These are phyloP conservation scores for Thamnidium elegans DNA, from an alignment of 192 early-diverging fungal species.

Conservation along the genomic window DNA sequence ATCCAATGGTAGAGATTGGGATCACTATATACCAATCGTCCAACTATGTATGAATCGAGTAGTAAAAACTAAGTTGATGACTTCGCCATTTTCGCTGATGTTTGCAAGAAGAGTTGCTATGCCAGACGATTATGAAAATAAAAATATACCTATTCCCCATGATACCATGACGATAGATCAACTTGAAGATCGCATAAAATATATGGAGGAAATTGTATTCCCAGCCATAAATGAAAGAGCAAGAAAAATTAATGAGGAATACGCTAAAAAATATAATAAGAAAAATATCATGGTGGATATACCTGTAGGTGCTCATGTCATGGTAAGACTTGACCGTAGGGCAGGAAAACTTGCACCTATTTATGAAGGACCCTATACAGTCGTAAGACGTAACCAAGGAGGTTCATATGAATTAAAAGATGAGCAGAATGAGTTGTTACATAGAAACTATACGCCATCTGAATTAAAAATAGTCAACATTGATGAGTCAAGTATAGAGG, in stretches of 20 bases:
- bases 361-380: not conserved
- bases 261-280: not conserved
- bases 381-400: not conserved
- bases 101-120: constrained; percentile 35
- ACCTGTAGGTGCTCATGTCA: not conserved
- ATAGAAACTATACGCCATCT: not conserved
- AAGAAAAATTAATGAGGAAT: not conserved
- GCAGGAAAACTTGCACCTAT: not conserved
- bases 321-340: not conserved
- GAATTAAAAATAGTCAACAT: not conserved
- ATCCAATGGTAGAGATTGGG: constrained; percentile 28
- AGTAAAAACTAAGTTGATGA: constrained; percentile 19
- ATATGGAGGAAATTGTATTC: not conserved
- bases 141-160: no score
- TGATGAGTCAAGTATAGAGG: not conserved
- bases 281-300: not conserved
- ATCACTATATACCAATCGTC: constrained; percentile 31
- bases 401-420: not conserved
- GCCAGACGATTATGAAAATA: constrained; percentile 30
- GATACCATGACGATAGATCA: not conserved
- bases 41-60: constrained; percentile 40
- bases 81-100: constrained; percentile 41
- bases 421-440: not conserved
- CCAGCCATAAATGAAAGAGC: constrained; percentile 6
- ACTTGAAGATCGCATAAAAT: not conserved